Percentiles rank a stretch among this genome's conserved stretches.
Evolutionary conservation across 1,139 yeast species (phyloP).

Genomic region (Hyphopichia fennica): DNA sequence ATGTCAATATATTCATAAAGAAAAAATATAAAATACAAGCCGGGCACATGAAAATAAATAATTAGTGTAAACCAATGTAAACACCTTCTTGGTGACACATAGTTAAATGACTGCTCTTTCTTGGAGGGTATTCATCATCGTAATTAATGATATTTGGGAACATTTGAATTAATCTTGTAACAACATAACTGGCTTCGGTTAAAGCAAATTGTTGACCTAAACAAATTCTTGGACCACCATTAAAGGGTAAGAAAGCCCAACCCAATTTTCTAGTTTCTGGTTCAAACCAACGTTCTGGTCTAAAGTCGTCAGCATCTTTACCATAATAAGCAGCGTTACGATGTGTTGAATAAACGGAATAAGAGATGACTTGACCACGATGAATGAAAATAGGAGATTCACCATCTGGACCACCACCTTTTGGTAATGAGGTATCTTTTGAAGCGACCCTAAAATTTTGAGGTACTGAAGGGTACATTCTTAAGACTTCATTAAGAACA

Average conservation of each 20-base stretch:
- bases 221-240: conserved; percentile 63
- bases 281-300: conserved; percentile 54
- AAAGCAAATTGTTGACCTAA: conserved; percentile 61
- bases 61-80: conserved; percentile 1
- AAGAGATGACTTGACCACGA: conserved; percentile 41
- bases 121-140: conserved; percentile 32
- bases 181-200: conserved; percentile 52
- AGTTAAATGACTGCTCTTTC: conserved; percentile 33
- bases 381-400: conserved; percentile 40
- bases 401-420: conserved; percentile 54
- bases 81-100: conserved; percentile 18
- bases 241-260: conserved; percentile 57
- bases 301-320: conserved; percentile 40
- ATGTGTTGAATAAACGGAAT: conserved; percentile 43
- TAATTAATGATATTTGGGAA: conserved; percentile 16
- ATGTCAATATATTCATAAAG: no score
- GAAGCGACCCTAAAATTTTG: conserved; percentile 45
- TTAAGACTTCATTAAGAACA: conserved; percentile 48
- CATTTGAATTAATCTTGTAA: conserved; percentile 40
- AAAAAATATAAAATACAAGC: no score
- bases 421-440: conserved; percentile 49
- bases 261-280: conserved; percentile 34
- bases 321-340: conserved; percentile 44
- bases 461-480: conserved; percentile 58
- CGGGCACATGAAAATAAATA: no score